Percentiles rank a stretch among this genome's conserved stretches.
phyloP scores from a whole-genome alignment of 1,284 basidiomycete genomes.

The Ustilago loliicola region DNA sequence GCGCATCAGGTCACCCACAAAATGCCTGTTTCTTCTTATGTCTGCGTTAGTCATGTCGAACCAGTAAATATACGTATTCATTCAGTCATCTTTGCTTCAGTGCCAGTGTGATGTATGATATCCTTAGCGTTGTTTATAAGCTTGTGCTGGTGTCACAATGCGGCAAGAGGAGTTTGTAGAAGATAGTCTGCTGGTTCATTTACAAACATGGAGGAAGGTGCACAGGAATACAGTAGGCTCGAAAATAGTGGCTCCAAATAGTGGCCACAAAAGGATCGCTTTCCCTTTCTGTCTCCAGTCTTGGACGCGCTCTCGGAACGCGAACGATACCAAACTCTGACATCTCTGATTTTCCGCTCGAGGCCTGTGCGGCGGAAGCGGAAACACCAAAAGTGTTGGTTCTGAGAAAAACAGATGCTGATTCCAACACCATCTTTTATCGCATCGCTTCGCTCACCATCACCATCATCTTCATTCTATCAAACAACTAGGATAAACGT shows the following conservation, averaged over 20 bases:
- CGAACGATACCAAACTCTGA: constrained; percentile 14
- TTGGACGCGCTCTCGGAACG: constrained; percentile 1
- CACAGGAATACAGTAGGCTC: too few relatives aligned
- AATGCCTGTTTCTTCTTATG: neutral
- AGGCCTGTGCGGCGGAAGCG: constrained; percentile 9
- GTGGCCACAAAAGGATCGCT: neutral
- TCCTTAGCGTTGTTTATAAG: neutral
- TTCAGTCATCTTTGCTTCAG: neutral
- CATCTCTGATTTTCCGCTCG: neutral
- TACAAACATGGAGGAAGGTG: neutral
- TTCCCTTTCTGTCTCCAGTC: neutral
- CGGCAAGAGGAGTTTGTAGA: too few relatives aligned
- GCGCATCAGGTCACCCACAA: neutral
- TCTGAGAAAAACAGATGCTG: neutral
- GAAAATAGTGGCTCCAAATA: too few relatives aligned
- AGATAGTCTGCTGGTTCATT: too few relatives aligned
- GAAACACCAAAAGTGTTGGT: constrained; percentile 16
- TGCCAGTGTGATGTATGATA: neutral
- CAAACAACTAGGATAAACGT: neutral
- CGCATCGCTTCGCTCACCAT: neutral
- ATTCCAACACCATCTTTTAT: constrained; percentile 7
- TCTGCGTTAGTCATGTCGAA: constrained; percentile 8
- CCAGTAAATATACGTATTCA: constrained; percentile 8
- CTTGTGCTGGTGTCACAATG: neutral
- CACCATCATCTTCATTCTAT: constrained; percentile 11